Base-by-base conservation (phyloP, 23 red algal genomes). In the Gracilariopsis chorda region DNA sequence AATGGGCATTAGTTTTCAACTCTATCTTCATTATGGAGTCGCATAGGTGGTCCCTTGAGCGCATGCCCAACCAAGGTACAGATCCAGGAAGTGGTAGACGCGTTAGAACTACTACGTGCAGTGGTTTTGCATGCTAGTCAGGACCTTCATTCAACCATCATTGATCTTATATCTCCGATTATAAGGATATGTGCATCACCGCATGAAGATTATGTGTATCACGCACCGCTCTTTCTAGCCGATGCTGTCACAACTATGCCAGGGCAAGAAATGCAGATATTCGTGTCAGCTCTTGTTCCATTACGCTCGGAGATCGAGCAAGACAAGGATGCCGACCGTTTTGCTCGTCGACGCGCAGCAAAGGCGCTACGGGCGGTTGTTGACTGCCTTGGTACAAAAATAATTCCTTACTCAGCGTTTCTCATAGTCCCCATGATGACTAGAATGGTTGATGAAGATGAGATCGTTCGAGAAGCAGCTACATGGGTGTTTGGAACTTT, bases 331-430 rank as follows among this genome's bases (percentile, higher is more conserved):
- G 52, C 84, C 19, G 47, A 48, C 29, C 64, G 48, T 36, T 21
- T 48, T 59, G 55, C 76, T 33, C 92, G 92, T 17, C 87, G 85
- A 16, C 78, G 81, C 17, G 92, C 92, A 16, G 59, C 91, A 12
- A 83, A 23, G 10, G 85, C 90, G 9, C 52, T 99, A 41, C 77
- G 80, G 6, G 60, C 82, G 45, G 90, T 99, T 0, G 93, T 99
- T 0, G 77, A 87, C 23, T 29, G 58, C 21, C 51, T 99, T 0
- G 97, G 84, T 9, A 58, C 71, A 16, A 69, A 75, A 48, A 65
- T 99, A 36, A 84, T 99, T 55, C 93, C 97, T 8, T 99, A 93
- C 69, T 93, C 94, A 17, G 90, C 97, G 40, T 95, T 99, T 60
- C 48, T 99, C 57, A 82, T 99, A 9, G 88, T 93, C 16, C 97